These are phyloP conservation scores for Henckelia pumila DNA, from an alignment of 257 asterid species.

Conservation along the genomic window DNA sequence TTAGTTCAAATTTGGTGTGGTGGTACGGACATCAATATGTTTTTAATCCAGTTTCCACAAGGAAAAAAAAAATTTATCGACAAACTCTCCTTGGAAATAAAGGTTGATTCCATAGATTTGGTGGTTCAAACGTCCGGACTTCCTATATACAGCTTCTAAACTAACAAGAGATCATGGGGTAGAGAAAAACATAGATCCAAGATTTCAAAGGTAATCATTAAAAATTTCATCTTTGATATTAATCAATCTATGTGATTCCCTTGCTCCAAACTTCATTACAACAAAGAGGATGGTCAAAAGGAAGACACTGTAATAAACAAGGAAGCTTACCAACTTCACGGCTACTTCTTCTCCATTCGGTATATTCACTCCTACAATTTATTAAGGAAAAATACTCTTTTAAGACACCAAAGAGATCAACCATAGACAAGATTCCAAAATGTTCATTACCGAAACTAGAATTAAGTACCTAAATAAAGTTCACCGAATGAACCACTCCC, in stretches of 20 bases:
- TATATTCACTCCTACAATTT: conserved; percentile 67
- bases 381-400: conserved; percentile 20
- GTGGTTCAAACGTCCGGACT: background rate
- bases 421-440: background rate
- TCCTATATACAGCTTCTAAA: background rate
- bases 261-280: conserved; percentile 18
- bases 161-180: background rate
- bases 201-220: background rate
- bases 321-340: conserved; percentile 66
- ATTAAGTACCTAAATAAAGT: conserved; percentile 70
- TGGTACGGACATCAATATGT: background rate
- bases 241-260: conserved; percentile 11
- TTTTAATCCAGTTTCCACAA: background rate
- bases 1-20: background rate
- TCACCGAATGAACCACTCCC: conserved; percentile 98
- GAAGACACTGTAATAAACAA: conserved; percentile 15
- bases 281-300: conserved; percentile 6
- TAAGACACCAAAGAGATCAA: background rate
- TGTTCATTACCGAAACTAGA: conserved; percentile 3
- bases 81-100: conserved; percentile 12
- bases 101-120: background rate
- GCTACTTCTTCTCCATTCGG: conserved; percentile 97
- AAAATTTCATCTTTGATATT: background rate
- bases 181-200: conserved; percentile 10
- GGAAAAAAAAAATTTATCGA: background rate